These are phyloP conservation scores for Podaxis sp. DNA, from an alignment of 768 basidiomycete species.

Conservation along the genomic window DNA sequence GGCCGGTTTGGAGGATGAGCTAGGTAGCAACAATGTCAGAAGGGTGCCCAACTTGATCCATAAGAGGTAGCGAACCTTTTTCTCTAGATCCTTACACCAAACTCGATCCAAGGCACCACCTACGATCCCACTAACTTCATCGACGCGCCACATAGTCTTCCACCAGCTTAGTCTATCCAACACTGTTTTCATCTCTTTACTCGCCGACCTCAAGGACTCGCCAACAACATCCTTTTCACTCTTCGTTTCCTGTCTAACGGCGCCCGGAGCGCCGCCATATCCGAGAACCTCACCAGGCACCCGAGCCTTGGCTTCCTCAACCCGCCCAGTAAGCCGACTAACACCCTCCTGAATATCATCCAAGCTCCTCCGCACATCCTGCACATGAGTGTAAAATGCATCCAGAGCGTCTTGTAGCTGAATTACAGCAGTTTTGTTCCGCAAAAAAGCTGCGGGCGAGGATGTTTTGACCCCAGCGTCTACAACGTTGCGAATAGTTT, in stretches of 20 bases:
- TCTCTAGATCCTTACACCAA: constrained; percentile 50
- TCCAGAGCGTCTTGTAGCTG: constrained; percentile 40
- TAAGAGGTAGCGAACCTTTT: constrained; percentile 34
- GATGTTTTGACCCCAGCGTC: constrained; percentile 9
- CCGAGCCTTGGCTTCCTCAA: constrained; percentile 38
- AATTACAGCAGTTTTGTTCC: constrained; percentile 33
- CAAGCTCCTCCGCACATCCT: constrained; percentile 28
- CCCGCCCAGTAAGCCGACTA: constrained; percentile 32
- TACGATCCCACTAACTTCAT: constrained; percentile 42
- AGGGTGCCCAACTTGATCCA: background rate
- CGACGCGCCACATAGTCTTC: constrained; percentile 42
- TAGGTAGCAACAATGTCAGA: constrained; percentile 22
- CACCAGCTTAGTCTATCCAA: constrained; percentile 47
- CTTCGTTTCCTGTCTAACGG: background rate
- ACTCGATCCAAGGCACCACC: constrained; percentile 32
- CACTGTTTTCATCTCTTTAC: constrained; percentile 33
- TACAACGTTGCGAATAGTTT: constrained; percentile 30
- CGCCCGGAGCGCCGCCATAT: background rate
- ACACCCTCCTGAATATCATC: constrained; percentile 33
- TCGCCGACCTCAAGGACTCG: constrained; percentile 35
- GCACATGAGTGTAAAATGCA: constrained; percentile 32
- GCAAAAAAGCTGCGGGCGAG: constrained; percentile 24
- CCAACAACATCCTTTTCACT: constrained; percentile 25
- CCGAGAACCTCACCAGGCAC: constrained; percentile 36
- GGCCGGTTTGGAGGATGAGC: constrained; percentile 67